Conservation (phyloP, 108 stramenopile species). For the Nannochloropsis gaditana region DNA sequence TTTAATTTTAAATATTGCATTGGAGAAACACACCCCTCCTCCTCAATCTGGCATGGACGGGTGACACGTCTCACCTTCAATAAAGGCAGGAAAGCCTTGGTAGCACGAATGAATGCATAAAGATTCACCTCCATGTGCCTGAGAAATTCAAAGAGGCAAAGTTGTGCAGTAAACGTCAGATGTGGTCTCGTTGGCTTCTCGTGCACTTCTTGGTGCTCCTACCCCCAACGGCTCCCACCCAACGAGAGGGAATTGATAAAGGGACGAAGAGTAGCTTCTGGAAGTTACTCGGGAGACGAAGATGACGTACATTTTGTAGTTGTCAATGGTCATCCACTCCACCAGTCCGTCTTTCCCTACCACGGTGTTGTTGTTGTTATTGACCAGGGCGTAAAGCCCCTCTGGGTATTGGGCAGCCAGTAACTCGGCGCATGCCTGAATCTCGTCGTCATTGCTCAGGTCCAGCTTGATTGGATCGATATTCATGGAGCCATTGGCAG, state of each 20-base stretch:
- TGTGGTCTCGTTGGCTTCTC: too few relatives aligned
- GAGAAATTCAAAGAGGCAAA: not conserved
- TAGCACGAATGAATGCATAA: not conserved
- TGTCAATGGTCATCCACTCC: not conserved
- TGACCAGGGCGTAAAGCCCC: constrained; percentile 1
- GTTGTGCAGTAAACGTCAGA: too few relatives aligned
- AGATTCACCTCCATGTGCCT: constrained; percentile 14
- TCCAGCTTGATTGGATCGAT: not conserved
- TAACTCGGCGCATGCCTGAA: not conserved
- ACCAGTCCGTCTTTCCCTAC: not conserved
- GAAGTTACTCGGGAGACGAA: not conserved
- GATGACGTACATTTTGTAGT: constrained; percentile 4
- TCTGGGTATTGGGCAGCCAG: not conserved
- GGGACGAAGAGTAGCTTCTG: not conserved
- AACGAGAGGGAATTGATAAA: not conserved
- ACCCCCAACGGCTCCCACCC: too few relatives aligned
- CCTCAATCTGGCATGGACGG: too few relatives aligned
- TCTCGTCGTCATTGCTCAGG: not conserved
- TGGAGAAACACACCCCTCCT: too few relatives aligned
- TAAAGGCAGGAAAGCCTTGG: not conserved
- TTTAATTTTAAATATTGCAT: too few relatives aligned
- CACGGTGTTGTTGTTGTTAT: constrained; percentile 10
- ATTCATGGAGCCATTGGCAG: not conserved
- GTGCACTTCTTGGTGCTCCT: too few relatives aligned
- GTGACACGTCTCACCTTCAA: not conserved